Base-by-base conservation (phyloP, 2,329 filamentous ascomycete species). In the Blumeriella jaapii region DNA sequence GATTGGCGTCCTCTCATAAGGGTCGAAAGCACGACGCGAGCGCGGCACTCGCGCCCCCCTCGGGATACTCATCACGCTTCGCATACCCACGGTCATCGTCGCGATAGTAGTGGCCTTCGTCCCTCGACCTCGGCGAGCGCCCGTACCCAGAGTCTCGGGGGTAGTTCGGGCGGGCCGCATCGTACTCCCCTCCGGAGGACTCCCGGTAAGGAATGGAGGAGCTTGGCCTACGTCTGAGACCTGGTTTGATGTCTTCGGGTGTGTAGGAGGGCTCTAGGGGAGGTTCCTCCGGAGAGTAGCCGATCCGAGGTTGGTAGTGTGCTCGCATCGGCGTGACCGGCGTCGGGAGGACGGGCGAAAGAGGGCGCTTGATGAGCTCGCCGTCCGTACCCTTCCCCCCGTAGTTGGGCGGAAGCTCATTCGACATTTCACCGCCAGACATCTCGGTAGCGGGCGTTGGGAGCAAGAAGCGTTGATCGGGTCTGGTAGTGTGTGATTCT, bases 1-100 rank as follows among this genome's bases (percentile, higher is more conserved):
- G 13, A 33, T 12, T 10, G 46, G 41, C 6, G 15, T 18, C 31
- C 39, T 31, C 3, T 49, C 46, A 31, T 31, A 44, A 5, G 34
- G 36, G 10, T 48, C 46, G 2, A 36, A 24, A 22, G 52, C 51
- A 18, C 48, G 45, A 27, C 48, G 48, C 6, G 47, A 25, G 4
- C 50, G 45, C 12, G 51, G 51, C 24, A 49, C 50, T 18, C 49
- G 37, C n/a, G 51, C 50, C 4, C 42, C 39, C 14, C 51, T 54
- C 47, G n/a, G 36, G 38, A 9, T 46, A 40, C 10, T 47, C 36
- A 26, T 39, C 27, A 19, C 44, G 32, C 5, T n/a, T 24, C 22
- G 15, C 29, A 12, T 8, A 17, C 12, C 29, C 29, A 27, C 29
- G 38, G 2, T 41, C 40, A 5, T 42, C 39, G 10, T 42, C 42